Percentiles rank a stretch among this genome's conserved stretches.
Evolutionary conservation across 1,139 yeast species (phyloP).

Genomic region (Torulaspora globosa): DNA sequence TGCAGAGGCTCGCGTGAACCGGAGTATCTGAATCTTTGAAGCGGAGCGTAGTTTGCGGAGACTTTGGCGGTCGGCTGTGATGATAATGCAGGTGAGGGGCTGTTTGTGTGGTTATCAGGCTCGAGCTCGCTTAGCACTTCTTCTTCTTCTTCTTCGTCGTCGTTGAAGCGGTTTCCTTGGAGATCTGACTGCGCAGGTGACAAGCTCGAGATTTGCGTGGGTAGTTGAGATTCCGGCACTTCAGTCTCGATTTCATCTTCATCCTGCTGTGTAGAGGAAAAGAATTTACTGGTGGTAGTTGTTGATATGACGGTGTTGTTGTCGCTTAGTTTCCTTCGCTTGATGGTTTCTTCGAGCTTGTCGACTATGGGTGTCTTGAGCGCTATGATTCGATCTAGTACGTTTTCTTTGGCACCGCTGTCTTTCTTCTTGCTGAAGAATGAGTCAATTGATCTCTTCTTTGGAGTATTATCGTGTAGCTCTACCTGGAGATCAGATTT

Average conservation of each 20-base stretch:
- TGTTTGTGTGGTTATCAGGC: background rate
- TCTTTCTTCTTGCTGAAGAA: slow-evolving; percentile 14
- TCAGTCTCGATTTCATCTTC: slow-evolving; percentile 24
- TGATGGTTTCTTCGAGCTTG: slow-evolving; percentile 12
- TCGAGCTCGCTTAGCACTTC: slow-evolving; percentile 23
- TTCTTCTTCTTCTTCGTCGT: slow-evolving; percentile 6
- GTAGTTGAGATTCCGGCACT: slow-evolving; percentile 29
- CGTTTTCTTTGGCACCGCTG: background rate
- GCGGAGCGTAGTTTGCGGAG: slow-evolving; percentile 2
- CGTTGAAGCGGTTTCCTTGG: background rate
- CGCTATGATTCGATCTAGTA: background rate
- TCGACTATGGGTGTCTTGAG: slow-evolving; percentile 2
- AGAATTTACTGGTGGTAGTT: slow-evolving; percentile 12
- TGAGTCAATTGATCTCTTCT: slow-evolving; percentile 16
- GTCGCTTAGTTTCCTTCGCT: slow-evolving; percentile 10
- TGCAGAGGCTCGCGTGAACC: slow-evolving; percentile 11
- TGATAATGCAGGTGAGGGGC: background rate
- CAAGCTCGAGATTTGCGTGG: slow-evolving; percentile 37
- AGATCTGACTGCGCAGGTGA: slow-evolving; percentile 26
- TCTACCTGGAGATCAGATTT: slow-evolving; percentile 22
- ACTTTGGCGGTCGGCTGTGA: slow-evolving; percentile 5
- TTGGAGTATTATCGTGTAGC: background rate
- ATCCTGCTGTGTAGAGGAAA: slow-evolving; percentile 9
- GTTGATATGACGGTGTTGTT: background rate
- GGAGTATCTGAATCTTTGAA: slow-evolving; percentile 19